Conservation (phyloP, 805 yeast genomes). For the Myxozyma mucilagina region DNA sequence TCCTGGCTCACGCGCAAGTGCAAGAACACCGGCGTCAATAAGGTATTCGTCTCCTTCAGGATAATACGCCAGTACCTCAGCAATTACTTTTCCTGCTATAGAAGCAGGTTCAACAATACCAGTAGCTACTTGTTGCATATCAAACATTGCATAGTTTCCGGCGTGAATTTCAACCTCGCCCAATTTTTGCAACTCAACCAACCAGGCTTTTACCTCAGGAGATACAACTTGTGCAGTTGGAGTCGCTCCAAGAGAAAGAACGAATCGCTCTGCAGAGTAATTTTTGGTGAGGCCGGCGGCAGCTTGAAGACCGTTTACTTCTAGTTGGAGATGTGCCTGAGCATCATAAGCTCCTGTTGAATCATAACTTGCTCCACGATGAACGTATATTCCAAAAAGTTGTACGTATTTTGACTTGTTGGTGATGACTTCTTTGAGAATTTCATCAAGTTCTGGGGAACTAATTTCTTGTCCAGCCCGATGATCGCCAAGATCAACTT, state of each 20-base stretch:
- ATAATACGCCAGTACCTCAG: slow-evolving; percentile 61
- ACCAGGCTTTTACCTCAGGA: neutral
- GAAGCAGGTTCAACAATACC: slow-evolving; percentile 51
- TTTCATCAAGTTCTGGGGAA: slow-evolving; percentile 42
- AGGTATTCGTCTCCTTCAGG: slow-evolving; percentile 65
- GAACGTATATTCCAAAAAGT: slow-evolving; percentile 71
- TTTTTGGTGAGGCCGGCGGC: slow-evolving; percentile 40
- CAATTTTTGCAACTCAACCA: slow-evolving; percentile 19
- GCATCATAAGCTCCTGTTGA: slow-evolving; percentile 51
- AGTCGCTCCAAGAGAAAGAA: slow-evolving; percentile 76
- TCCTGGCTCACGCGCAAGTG: slow-evolving; percentile 64
- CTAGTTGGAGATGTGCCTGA: slow-evolving; percentile 51
- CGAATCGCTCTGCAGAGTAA: slow-evolving; percentile 45
- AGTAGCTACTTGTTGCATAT: slow-evolving; percentile 75
- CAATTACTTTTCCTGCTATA: slow-evolving; percentile 56
- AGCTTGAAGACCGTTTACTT: slow-evolving; percentile 59
- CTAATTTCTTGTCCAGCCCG: slow-evolving; percentile 59
- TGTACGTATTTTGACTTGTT: slow-evolving; percentile 38
- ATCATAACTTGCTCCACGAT: slow-evolving; percentile 74
- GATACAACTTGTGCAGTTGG: slow-evolving; percentile 60
- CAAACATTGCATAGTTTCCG: slow-evolving; percentile 76
- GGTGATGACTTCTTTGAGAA: slow-evolving; percentile 42
- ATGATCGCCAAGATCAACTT: slow-evolving; percentile 69
- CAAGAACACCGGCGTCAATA: slow-evolving; percentile 71
- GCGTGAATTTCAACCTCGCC: slow-evolving; percentile 61